Evolutionary conservation across 2,329 filamentous ascomycete species (phyloP).

Genomic region (Pestalotiopsis sp.): DNA sequence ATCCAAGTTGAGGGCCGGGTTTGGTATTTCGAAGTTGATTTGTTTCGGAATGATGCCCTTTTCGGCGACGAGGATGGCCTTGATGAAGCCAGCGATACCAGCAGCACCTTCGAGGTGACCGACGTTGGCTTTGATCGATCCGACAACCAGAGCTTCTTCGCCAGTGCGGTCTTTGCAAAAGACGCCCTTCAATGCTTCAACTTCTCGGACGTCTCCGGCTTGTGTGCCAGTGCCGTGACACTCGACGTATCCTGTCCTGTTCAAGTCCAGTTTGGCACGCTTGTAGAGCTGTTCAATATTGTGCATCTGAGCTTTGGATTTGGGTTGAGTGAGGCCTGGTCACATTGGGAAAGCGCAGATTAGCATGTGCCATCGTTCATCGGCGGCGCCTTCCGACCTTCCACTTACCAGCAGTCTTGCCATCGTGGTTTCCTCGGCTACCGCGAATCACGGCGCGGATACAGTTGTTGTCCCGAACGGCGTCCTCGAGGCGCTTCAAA

Average conservation of each 20-base stretch:
- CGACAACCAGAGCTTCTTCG: slow-evolving; percentile 46
- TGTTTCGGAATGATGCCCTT: slow-evolving; percentile 53
- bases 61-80: slow-evolving; percentile 49
- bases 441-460: slow-evolving; percentile 57
- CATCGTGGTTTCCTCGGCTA: slow-evolving; percentile 57
- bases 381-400: background rate
- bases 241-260: slow-evolving; percentile 53
- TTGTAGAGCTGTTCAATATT: slow-evolving; percentile 51
- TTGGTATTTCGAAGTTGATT: slow-evolving; percentile 48
- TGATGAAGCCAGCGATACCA: slow-evolving; percentile 54
- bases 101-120: slow-evolving; percentile 54
- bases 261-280: slow-evolving; percentile 41
- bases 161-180: slow-evolving; percentile 34
- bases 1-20: slow-evolving; percentile 47
- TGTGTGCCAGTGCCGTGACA: slow-evolving; percentile 62
- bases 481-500: slow-evolving; percentile 59
- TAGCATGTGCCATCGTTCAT: slow-evolving; percentile 1
- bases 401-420: slow-evolving; percentile 48
- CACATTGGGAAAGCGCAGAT: background rate
- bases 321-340: slow-evolving; percentile 58
- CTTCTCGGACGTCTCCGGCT: slow-evolving; percentile 53
- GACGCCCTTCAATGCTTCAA: slow-evolving; percentile 47
- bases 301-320: slow-evolving; percentile 46
- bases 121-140: slow-evolving; percentile 55
- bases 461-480: slow-evolving; percentile 58